Base-by-base conservation (phyloP, 2,329 filamentous ascomycete species). In the Xylariaceae sp. region DNA sequence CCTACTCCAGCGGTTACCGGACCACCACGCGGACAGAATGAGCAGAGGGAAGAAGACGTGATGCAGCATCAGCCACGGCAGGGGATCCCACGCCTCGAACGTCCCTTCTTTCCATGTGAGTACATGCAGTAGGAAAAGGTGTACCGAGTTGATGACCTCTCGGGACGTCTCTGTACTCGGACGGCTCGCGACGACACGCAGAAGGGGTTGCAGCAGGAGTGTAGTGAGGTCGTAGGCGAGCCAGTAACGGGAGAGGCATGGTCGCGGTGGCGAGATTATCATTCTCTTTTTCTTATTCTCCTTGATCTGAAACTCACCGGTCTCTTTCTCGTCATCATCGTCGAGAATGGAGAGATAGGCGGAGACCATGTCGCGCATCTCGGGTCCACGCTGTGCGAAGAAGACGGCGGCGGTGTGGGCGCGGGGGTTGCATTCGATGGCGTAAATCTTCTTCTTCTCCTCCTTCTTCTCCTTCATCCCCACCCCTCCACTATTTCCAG, bases 341-440 rank as follows among this genome's bases (percentile, higher is more conserved):
- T 62, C 54, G 0, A 80, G 56, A 1, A 69, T 49, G 0, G 64
- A 66, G 11, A 83, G 59, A 46, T 83, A 84, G 3, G 66, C 69
- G 9, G 67, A 60, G 1, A 69, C 64, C 51, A 80, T 60, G 16
- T 68, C 63, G 1, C 62, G 61, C 15, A 63, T 62, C n/a, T 65
- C 57, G 2, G 57, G 52, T 3, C 63, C 63, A 3, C 59, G 55
- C 24, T 63, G 62, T 15, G 56, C 55, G 54, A 86, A 83, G 1
- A 85, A 61, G 1, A 77, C 67, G 0, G 81, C 73, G 0, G 82
- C 82, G 0, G 82, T 86, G 50, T 86, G 81, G 0, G 76, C 77
- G 11, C 82, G 66, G 0, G 82, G 82, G 40, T 85, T 86, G 53
- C 81, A 85, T 54, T 85, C 81, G 40, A 86, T 85, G 0, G 81